A percentile compares a stretch with the other conserved stretches of the same genome.
Conservation (phyloP, 768 basidiomycete genomes). For the Tulasnella sp. region DNA sequence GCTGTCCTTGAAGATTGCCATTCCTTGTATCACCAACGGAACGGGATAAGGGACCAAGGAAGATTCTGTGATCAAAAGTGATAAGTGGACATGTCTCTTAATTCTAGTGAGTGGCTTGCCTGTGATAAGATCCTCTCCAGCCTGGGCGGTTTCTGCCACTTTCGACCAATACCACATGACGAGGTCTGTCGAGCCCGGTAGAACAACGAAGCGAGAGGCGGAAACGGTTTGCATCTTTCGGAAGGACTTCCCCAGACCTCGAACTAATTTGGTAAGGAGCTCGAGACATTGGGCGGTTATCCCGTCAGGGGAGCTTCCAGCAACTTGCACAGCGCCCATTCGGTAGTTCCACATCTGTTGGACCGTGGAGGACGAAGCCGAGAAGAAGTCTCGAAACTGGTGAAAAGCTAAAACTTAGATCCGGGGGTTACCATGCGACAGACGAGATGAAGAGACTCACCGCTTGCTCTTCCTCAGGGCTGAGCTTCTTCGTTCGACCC, state of each 20-base stretch:
- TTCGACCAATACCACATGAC: conserved; percentile 80
- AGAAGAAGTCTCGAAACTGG: conserved; percentile 63
- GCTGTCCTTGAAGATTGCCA: conserved; percentile 82
- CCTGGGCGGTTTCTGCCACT: conserved; percentile 65
- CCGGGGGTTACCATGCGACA: not conserved
- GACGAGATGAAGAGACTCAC: too few species aligned
- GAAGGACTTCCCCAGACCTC: conserved; percentile 76
- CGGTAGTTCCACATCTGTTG: conserved; percentile 57
- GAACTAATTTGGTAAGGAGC: conserved; percentile 63
- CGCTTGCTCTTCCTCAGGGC: conserved; percentile 30
- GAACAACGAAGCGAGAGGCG: conserved; percentile 53
- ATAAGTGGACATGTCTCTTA: not conserved
- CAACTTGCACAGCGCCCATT: conserved; percentile 45
- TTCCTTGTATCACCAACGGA: conserved; percentile 74
- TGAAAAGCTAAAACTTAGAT: conserved; percentile 1
- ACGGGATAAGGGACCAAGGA: conserved; percentile 65
- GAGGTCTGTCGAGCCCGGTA: conserved; percentile 62
- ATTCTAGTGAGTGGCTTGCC: conserved; percentile 44
- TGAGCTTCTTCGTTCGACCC: conserved; percentile 48
- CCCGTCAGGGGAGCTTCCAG: conserved; percentile 38
- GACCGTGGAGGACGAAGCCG: conserved; percentile 55
- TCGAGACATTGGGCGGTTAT: conserved; percentile 49
- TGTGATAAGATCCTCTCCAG: conserved; percentile 51
- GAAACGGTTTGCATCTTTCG: conserved; percentile 61
- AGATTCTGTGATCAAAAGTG: conserved; percentile 48